phyloP scores from a whole-genome alignment of 352 stramenopile genomes.

The Phytophthora tubulina region DNA sequence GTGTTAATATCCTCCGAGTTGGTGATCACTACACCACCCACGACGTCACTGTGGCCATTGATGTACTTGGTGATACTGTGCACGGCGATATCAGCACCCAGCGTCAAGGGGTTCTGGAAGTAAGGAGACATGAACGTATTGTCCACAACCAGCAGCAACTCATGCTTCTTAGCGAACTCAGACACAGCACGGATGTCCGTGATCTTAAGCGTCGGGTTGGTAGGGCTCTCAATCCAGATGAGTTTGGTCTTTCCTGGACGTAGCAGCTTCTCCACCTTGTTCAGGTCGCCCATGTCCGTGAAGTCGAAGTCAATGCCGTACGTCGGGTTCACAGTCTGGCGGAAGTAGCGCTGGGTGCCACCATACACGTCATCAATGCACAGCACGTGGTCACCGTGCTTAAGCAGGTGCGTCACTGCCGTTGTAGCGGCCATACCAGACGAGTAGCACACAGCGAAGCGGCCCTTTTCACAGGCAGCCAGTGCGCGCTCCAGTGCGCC shows the following conservation, averaged over 20 bases:
- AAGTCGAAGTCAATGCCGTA: conserved; percentile 96
- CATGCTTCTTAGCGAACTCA: conserved; percentile 89
- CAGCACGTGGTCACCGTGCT: conserved; percentile 94
- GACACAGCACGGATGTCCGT: conserved; percentile 94
- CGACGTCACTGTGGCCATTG: conserved; percentile 95
- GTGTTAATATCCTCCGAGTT: conserved; percentile 94
- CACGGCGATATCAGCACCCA: conserved; percentile 93
- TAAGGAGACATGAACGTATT: conserved; percentile 96
- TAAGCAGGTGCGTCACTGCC: conserved; percentile 89
- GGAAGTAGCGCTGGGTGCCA: conserved; percentile 95
- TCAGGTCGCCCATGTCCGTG: conserved; percentile 92
- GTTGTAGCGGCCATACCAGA: conserved; percentile 93
- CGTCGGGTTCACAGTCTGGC: conserved; percentile 90
- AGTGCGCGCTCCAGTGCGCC: conserved; percentile 95
- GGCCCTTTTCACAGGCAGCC: conserved; percentile 92
- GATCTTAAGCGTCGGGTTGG: conserved; percentile 96
- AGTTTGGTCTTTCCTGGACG: conserved; percentile 92
- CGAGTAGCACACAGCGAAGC: conserved; percentile 89
- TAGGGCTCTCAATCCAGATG: conserved; percentile 94
- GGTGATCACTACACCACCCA: conserved; percentile 93
- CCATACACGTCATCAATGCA: conserved; percentile 97
- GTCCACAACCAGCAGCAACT: conserved; percentile 93
- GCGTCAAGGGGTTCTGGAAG: conserved; percentile 93
- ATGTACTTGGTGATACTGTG: conserved; percentile 98
- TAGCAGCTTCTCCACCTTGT: conserved; percentile 83